These are phyloP conservation scores for Boletus sp. DNA, from an alignment of 768 basidiomycete species.

Conservation along the genomic window DNA sequence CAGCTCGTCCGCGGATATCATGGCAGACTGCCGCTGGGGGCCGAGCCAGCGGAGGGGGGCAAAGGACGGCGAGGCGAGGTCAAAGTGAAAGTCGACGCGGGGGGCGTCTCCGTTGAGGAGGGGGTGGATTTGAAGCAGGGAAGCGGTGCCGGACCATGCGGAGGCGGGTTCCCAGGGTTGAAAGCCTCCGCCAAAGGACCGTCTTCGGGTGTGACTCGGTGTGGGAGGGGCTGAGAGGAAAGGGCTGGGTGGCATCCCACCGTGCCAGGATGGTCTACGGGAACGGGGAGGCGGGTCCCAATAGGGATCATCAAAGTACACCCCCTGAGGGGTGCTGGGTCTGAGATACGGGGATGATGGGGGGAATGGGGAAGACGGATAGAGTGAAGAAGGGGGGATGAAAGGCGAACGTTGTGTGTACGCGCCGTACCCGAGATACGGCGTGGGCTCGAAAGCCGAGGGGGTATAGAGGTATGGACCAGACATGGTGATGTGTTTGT, in stretches of 20 bases:
- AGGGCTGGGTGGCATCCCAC: conserved; percentile 22
- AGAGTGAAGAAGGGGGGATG: conserved; percentile 38
- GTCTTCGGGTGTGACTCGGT: conserved; percentile 16
- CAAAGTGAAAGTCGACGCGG: conserved; percentile 48
- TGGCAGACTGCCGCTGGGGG: conserved; percentile 32
- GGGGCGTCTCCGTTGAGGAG: conserved; percentile 49
- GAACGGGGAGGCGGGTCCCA: conserved; percentile 28
- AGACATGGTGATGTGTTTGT: conserved; percentile 30
- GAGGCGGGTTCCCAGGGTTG: conserved; percentile 21
- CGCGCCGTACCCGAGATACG: conserved; percentile 32
- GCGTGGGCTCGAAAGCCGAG: conserved; percentile 32
- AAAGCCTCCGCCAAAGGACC: conserved; percentile 28
- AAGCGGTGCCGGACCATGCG: conserved; percentile 22
- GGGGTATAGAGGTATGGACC: conserved; percentile 44
- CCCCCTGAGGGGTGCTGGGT: conserved; percentile 29
- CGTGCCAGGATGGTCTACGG: conserved; percentile 47
- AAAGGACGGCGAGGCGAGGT: conserved; percentile 49
- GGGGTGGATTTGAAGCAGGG: conserved; percentile 29
- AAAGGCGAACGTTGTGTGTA: conserved; percentile 42
- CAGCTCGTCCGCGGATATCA: conserved; percentile 46
- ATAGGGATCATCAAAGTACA: conserved; percentile 19
- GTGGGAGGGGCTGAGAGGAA: conserved; percentile 20
- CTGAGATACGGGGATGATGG: conserved; percentile 28
- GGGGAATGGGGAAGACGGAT: conserved; percentile 35
- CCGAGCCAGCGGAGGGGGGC: conserved; percentile 41